These are phyloP conservation scores for Boletellus ananas DNA, from an alignment of 768 basidiomycete genomes.

Conservation along the genomic window DNA sequence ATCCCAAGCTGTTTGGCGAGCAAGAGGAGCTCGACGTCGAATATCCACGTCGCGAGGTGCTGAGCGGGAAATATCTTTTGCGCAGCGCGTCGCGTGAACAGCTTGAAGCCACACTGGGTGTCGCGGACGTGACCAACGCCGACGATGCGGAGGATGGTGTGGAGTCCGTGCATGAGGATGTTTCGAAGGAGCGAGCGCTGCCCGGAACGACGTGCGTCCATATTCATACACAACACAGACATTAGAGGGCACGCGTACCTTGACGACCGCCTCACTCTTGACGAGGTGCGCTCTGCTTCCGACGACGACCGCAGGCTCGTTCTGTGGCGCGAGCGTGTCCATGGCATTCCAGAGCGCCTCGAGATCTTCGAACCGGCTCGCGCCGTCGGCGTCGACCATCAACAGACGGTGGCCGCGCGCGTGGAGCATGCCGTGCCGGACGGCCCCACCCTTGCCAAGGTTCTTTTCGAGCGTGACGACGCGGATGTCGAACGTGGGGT, in stretches of 20 bases:
- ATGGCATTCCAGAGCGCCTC: constrained; percentile 74
- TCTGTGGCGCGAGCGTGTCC: constrained; percentile 52
- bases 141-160: constrained; percentile 82
- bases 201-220: not conserved
- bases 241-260: constrained; percentile 49
- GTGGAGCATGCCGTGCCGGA: constrained; percentile 86
- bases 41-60: constrained; percentile 91
- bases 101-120: constrained; percentile 97
- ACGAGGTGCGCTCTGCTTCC: constrained; percentile 94
- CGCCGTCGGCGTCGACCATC: constrained; percentile 95
- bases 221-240: not conserved
- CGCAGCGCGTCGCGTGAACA: constrained; percentile 82
- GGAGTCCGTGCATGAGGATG: constrained; percentile 90
- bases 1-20: constrained; percentile 76
- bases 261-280: constrained; percentile 88
- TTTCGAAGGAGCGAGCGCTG: constrained; percentile 89
- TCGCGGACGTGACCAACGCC: constrained; percentile 90
- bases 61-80: constrained; percentile 80
- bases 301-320: constrained; percentile 62
- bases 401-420: constrained; percentile 72
- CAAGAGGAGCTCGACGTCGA: constrained; percentile 90
- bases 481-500: constrained; percentile 60
- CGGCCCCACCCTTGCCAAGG: constrained; percentile 89
- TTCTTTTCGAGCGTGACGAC: constrained; percentile 78
- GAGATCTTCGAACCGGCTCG: constrained; percentile 82